phyloP scores from a whole-genome alignment of 345 rosid species.

The Chamaenerion angustifolium region DNA sequence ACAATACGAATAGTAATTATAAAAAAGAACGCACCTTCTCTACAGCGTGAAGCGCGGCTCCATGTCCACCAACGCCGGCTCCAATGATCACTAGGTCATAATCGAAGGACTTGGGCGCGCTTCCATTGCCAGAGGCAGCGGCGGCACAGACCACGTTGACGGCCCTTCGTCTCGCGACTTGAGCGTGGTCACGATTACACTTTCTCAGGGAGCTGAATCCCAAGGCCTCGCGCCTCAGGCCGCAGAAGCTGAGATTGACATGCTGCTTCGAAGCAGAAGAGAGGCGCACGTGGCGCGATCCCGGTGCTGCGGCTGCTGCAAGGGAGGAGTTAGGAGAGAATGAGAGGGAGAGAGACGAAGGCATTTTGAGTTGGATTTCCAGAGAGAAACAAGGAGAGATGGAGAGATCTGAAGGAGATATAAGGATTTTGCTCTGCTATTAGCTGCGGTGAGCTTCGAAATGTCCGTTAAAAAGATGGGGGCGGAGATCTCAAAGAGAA shows the following conservation, averaged over 20 bases:
- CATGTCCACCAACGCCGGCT: constrained; percentile 98
- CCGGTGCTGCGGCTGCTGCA: too few relatives aligned
- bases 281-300: constrained; percentile 6
- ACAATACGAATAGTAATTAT: too few relatives aligned
- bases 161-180: constrained; percentile 6
- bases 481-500: background rate
- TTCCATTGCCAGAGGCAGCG: constrained; percentile 39
- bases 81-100: constrained; percentile 89
- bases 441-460: constrained; percentile 12
- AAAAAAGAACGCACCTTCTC: constrained; percentile 41
- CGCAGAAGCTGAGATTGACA: constrained; percentile 59
- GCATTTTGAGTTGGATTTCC: constrained; percentile 27
- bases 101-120: constrained; percentile 56
- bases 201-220: constrained; percentile 15
- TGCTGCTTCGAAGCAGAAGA: constrained; percentile 20
- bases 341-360: constrained; percentile 35
- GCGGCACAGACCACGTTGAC: constrained; percentile 29
- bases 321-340: constrained; percentile 16
- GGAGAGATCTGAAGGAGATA: constrained; percentile 5
- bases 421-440: background rate
- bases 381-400: constrained; percentile 7
- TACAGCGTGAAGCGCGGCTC: constrained; percentile 94
- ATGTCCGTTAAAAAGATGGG: constrained; percentile 21
- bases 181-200: constrained; percentile 1
- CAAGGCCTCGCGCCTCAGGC: constrained; percentile 59